Evolutionary conservation across 2,329 filamentous ascomycete genomes (phyloP), one percentile per base, ranked within the genome.

Genomic region (Cladosporium sp.): DNA sequence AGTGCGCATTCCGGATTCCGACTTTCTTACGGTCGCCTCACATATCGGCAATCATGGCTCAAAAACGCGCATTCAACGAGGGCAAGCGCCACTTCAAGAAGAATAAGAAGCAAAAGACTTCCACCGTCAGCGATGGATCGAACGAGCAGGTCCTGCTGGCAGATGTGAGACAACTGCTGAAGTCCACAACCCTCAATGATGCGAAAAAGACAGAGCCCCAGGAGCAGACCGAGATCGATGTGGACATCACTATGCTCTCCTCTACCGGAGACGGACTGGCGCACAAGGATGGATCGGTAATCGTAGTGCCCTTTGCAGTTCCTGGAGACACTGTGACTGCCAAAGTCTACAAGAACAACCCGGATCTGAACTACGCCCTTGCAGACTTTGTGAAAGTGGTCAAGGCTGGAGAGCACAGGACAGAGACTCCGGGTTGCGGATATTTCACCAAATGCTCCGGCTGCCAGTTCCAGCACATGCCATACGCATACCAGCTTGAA

Each of bases 401-500:
- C 39, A 86, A 85, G 65, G 88, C 93, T 0, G 93, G 91, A 0
- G 84, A 88, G 1, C 82, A 89, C 63, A 89, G 95, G 72, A 89
- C 97, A 72, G 91, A 95, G 73, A 83, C 84, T 43, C 87, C 91
- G 25, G 84, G 84, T 65, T 99, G 95, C 81, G 85, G 87, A 72
- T 98, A 99, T 82, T 99, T 99, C 75, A 82, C 87, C 48, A 85
- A 84, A 63, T 99, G 95, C 79, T 91, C 90, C 11, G 95, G 95
- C 34, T 99, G 95, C 76, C 95, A 99, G 79, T 93, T 98, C 78
- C 95, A 99, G 81, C 97, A 98, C 92, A 86, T 99, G 68, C 88
- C 92, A 63, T 98, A 98, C 77, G 79, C 85, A 32, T 90, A 93
- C 72, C 95, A 99, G 77, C 86, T 99, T 30, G 83, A 83, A 53